These are phyloP conservation scores for Azolla pinnata DNA, from an alignment of 75 land plant genomes.

Conservation along the genomic window DNA sequence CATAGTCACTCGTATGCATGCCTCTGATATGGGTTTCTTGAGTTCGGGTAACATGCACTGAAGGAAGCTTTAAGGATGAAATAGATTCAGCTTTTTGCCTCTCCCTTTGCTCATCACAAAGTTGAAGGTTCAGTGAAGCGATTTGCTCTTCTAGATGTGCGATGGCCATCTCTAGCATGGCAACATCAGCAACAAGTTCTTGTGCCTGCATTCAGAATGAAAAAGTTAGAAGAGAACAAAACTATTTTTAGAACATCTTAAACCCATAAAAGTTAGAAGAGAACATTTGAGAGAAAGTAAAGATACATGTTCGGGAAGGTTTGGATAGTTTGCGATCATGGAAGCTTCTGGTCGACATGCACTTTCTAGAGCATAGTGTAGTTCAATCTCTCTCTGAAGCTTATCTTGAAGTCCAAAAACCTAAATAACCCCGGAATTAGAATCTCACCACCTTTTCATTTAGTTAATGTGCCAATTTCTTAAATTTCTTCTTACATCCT, in stretches of 20 bases:
- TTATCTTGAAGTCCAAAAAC: slow-evolving; percentile 40
- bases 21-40: no score
- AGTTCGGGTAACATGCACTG: no score
- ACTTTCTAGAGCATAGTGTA: slow-evolving; percentile 45
- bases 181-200: slow-evolving; percentile 50
- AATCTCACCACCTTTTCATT: background rate
- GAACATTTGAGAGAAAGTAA: background rate
- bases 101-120: slow-evolving; percentile 71
- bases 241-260: background rate
- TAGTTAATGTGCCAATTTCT: background rate
- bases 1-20: no score
- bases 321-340: slow-evolving; percentile 24
- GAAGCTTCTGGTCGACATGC: slow-evolving; percentile 36
- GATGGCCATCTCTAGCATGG: slow-evolving; percentile 42
- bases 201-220: slow-evolving; percentile 23
- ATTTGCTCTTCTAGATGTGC: slow-evolving; percentile 53
- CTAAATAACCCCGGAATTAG: slow-evolving; percentile 13
- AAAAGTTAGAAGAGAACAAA: slow-evolving; percentile 1
- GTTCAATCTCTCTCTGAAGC: slow-evolving; percentile 47
- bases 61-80: no score
- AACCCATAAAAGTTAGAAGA: background rate
- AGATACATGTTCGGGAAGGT: slow-evolving; percentile 48
- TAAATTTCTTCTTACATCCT: slow-evolving; percentile 1
- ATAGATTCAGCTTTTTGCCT: no score
- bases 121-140: slow-evolving; percentile 41